Evolutionary conservation across 192 early-diverging fungal species (phyloP).

Genomic region (Backusella luteola): DNA sequence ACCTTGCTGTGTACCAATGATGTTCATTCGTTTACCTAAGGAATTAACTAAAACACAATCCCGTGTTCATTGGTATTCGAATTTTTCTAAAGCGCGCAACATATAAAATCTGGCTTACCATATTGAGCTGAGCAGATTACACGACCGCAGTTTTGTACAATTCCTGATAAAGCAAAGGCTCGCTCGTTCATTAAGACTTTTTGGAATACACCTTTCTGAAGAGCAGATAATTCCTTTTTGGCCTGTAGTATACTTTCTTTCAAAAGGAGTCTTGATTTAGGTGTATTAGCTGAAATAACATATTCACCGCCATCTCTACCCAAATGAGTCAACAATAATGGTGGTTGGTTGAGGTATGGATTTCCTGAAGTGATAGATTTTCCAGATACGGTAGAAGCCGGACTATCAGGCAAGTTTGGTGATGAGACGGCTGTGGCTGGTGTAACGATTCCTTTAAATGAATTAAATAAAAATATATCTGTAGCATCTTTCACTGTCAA

Average conservation of each 20-base stretch:
- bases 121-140: constrained; percentile 53
- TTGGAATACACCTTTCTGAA: constrained; percentile 47
- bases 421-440: neutral
- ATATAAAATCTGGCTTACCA: constrained; percentile 32
- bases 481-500: constrained; percentile 32
- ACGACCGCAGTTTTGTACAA: constrained; percentile 42
- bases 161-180: constrained; percentile 29
- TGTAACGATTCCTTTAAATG: neutral
- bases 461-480: neutral
- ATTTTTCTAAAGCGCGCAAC: neutral
- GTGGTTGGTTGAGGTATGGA: constrained; percentile 46
- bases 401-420: neutral
- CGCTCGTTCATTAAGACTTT: constrained; percentile 41
- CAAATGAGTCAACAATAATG: constrained; percentile 46
- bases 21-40: constrained; percentile 53
- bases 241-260: constrained; percentile 69
- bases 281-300: constrained; percentile 59
- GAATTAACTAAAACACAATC: constrained; percentile 10
- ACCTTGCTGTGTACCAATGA: constrained; percentile 81
- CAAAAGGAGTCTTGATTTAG: constrained; percentile 58
- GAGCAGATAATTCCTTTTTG: constrained; percentile 30
- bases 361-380: neutral
- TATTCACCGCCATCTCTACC: constrained; percentile 67
- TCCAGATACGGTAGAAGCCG: neutral
- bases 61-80: neutral